Evolutionary conservation across 768 basidiomycete species (phyloP).

Genomic region (Bullera alba): DNA sequence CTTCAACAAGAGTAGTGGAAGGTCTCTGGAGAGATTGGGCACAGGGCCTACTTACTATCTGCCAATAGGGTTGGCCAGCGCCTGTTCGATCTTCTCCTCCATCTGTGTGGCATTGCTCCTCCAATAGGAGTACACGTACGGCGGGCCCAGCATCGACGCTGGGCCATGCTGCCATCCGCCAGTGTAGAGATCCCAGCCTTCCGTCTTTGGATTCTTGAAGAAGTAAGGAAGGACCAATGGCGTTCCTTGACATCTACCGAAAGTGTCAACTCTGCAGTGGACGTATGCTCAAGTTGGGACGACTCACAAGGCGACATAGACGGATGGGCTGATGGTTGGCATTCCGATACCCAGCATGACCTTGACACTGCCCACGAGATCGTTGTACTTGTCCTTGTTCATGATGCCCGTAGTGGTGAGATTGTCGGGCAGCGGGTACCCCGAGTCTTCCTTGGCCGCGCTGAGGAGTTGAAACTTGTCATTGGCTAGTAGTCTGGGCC

Average conservation of each 20-base stretch:
- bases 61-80: slow-evolving; percentile 30
- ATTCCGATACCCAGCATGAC: slow-evolving; percentile 39
- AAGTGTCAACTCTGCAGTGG: slow-evolving; percentile 14
- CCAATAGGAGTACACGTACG: slow-evolving; percentile 42
- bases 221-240: slow-evolving; percentile 41
- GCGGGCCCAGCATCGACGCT: slow-evolving; percentile 35
- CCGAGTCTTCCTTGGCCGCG: slow-evolving; percentile 27
- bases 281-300: slow-evolving; percentile 8
- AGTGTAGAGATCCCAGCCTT: slow-evolving; percentile 33
- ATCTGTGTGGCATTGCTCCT: slow-evolving; percentile 28
- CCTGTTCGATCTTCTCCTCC: slow-evolving; percentile 23
- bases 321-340: slow-evolving; percentile 39
- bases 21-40: too few species aligned
- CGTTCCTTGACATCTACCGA: slow-evolving; percentile 44
- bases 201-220: slow-evolving; percentile 9
- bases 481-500: too few species aligned
- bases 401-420: slow-evolving; percentile 25
- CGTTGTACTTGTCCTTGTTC: slow-evolving; percentile 23
- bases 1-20: too few species aligned
- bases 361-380: slow-evolving; percentile 30
- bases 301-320: slow-evolving; percentile 42
- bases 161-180: slow-evolving; percentile 42
- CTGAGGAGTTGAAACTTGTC: slow-evolving; percentile 22
- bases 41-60: too few species aligned
- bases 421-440: slow-evolving; percentile 34